These are phyloP conservation scores for Globomyces pollinis-pini DNA, from an alignment of 192 early-diverging fungal genomes.

Conservation along the genomic window DNA sequence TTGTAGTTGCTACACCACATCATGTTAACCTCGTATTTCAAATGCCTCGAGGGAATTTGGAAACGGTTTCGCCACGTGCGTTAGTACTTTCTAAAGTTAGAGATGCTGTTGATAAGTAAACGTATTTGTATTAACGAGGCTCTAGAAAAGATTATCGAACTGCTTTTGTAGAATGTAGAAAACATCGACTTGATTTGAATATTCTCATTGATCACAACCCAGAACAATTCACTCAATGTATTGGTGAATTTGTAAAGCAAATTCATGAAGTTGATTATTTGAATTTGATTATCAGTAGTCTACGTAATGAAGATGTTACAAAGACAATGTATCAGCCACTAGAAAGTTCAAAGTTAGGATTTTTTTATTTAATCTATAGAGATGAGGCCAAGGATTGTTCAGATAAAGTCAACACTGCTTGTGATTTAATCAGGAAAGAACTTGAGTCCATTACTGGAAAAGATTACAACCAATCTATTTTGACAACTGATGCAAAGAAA, in stretches of 20 bases:
- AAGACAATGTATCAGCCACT: conserved; percentile 64
- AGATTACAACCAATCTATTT: conserved; percentile 65
- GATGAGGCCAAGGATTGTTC: neutral
- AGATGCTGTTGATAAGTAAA: conserved; percentile 42
- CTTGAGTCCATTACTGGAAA: conserved; percentile 35
- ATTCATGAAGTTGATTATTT: conserved; percentile 76
- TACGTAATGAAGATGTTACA: conserved; percentile 79
- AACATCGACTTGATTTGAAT: conserved; percentile 91
- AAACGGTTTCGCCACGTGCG: conserved; percentile 85
- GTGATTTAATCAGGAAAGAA: conserved; percentile 55
- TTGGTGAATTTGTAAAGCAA: conserved; percentile 65
- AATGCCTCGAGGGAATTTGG: conserved; percentile 97
- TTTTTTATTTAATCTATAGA: neutral
- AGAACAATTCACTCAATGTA: conserved; percentile 57
- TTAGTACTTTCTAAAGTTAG: conserved; percentile 72
- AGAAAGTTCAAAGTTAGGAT: neutral
- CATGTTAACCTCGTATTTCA: conserved; percentile 67
- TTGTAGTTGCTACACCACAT: conserved; percentile 67
- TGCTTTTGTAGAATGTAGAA: conserved; percentile 77
- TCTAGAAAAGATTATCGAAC: conserved; percentile 56
- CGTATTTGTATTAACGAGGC: conserved; percentile 5
- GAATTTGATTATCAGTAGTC: conserved; percentile 80
- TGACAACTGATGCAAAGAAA: conserved; percentile 79
- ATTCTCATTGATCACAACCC: conserved; percentile 75
- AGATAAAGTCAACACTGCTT: conserved; percentile 69